Conservation (phyloP, 129 eudicot genomes). For the carrot (Daucus carota) region DH1_v3.0 NC_030386.2:40437501-40438000, state of each 20-base stretch:
- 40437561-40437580: too few species aligned
- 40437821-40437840: slow-evolving; percentile 72
- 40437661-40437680: too few species aligned
- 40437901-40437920: slow-evolving; percentile 69
- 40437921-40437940: slow-evolving; percentile 72
- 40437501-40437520: too few species aligned
- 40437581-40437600: too few species aligned
- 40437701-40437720: too few species aligned
- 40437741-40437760: background rate
- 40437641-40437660: too few species aligned
- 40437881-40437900: slow-evolving; percentile 49
- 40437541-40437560: too few species aligned
- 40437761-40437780: background rate
- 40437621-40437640: too few species aligned
- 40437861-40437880: slow-evolving; percentile 71
- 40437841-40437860: slow-evolving; percentile 73
- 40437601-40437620: too few species aligned
- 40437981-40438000: slow-evolving; percentile 61
- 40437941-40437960: slow-evolving; percentile 56
- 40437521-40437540: too few species aligned
- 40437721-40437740: background rate
- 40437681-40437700: too few species aligned
- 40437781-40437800: background rate
- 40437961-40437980: slow-evolving; percentile 64
- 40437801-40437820: too few species aligned